Evolutionary conservation across 1,284 basidiomycete genomes (phyloP).

Genomic region (Fistulinella staudtii): DNA sequence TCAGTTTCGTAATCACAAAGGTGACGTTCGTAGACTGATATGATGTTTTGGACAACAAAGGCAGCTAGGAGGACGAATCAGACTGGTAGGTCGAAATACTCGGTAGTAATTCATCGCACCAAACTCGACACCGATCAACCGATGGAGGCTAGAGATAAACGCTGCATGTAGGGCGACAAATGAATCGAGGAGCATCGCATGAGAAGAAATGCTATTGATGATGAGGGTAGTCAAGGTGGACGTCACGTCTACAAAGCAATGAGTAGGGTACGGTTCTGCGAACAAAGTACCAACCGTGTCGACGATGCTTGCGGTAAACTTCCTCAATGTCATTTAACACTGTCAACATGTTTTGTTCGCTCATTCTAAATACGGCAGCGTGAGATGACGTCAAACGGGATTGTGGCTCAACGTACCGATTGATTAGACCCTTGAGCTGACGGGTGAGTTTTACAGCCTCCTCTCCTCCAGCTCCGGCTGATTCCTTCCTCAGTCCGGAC

Average conservation of each 20-base stretch:
- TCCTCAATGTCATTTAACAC: constrained; percentile 79
- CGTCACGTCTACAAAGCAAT: constrained; percentile 64
- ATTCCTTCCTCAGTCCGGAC: constrained; percentile 55
- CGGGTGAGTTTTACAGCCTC: constrained; percentile 68
- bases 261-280: background rate
- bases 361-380: too few species aligned
- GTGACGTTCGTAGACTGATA: constrained; percentile 63
- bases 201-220: constrained; percentile 79
- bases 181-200: constrained; percentile 83
- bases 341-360: constrained; percentile 84
- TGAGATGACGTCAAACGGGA: too few species aligned
- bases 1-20: constrained; percentile 35
- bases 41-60: constrained; percentile 69
- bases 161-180: constrained; percentile 91
- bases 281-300: constrained; percentile 62
- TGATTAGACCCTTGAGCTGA: constrained; percentile 85
- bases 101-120: constrained; percentile 44
- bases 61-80: constrained; percentile 51
- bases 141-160: constrained; percentile 81
- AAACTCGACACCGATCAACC: constrained; percentile 87
- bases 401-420: too few species aligned
- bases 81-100: background rate
- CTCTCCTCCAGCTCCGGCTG: constrained; percentile 28
- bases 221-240: constrained; percentile 76
- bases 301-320: constrained; percentile 73